Evolutionary conservation across 768 basidiomycete genomes (phyloP).

Genomic region (Mrakia hoshinonis): DNA sequence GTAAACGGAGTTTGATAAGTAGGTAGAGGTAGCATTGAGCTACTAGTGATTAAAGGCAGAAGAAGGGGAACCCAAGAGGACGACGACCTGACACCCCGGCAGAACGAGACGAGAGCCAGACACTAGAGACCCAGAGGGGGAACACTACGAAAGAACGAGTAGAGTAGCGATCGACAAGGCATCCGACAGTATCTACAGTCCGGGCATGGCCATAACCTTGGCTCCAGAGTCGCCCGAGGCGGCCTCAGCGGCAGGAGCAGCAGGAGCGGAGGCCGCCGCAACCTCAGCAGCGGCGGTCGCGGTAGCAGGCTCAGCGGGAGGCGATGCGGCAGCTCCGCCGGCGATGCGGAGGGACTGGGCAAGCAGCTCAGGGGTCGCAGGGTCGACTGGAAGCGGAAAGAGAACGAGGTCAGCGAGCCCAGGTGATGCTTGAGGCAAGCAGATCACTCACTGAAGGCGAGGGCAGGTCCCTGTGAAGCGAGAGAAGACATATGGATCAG

Average conservation of each 20-base stretch:
- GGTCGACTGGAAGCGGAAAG: background rate
- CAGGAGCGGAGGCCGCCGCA: background rate
- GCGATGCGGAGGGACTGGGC: conserved; percentile 2
- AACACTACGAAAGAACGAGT: background rate
- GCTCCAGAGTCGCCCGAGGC: background rate
- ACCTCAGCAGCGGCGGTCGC: background rate
- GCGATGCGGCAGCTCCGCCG: background rate
- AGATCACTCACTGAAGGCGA: conserved; percentile 9
- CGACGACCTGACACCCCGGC: too few species aligned
- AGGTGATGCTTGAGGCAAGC: background rate
- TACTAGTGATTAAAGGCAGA: too few species aligned
- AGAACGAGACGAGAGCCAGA: too few species aligned
- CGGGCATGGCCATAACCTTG: background rate
- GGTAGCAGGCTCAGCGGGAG: background rate
- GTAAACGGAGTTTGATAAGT: too few species aligned
- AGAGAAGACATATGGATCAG: too few species aligned
- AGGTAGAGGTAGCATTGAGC: too few species aligned
- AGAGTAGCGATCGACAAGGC: too few species aligned
- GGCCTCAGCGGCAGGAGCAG: background rate
- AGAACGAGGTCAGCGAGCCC: background rate
- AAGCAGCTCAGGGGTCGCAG: conserved; percentile 9
- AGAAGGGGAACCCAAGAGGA: too few species aligned
- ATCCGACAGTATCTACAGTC: background rate
- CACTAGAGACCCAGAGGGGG: too few species aligned
- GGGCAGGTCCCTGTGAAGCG: background rate